Percentiles rank a stretch among this genome's conserved stretches.
phyloP scores from a whole-genome alignment of 225 moss, liverwort and hornwort genomes.

The Climacium dendroides region DNA sequence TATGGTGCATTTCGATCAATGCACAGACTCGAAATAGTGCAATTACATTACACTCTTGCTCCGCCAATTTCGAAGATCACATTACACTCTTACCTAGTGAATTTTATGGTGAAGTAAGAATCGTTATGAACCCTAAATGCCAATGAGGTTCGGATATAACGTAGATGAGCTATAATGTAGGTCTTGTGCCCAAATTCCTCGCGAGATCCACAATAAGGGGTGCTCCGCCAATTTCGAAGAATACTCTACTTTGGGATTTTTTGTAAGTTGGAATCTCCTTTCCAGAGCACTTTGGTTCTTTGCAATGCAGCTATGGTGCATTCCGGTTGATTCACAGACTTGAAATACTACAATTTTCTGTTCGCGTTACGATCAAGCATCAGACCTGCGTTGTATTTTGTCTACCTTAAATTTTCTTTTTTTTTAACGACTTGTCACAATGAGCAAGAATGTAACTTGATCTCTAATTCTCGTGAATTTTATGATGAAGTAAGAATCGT shows the following conservation, averaged over 20 bases:
- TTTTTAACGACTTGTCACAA: neutral
- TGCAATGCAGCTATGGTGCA: neutral
- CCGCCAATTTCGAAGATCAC: too few relatives aligned
- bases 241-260: neutral
- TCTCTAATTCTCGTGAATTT: neutral
- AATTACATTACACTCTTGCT: too few relatives aligned
- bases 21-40: neutral
- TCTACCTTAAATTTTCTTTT: neutral
- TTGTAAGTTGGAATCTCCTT: neutral
- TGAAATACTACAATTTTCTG: neutral
- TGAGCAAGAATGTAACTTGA: neutral
- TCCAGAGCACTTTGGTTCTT: neutral
- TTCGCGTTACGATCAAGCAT: neutral
- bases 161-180: neutral
- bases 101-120: neutral
- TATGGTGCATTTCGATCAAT: neutral
- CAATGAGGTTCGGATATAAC: too few relatives aligned
- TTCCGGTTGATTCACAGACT: neutral
- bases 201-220: neutral
- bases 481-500: neutral
- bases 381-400: neutral
- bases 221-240: neutral
- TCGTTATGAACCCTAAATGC: neutral
- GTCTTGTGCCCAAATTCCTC: conserved; percentile 5
- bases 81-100: too few relatives aligned